Evolutionary conservation across 2,329 filamentous ascomycete genomes (phyloP).

Genomic region (Phyllosticta citribraziliensis): DNA sequence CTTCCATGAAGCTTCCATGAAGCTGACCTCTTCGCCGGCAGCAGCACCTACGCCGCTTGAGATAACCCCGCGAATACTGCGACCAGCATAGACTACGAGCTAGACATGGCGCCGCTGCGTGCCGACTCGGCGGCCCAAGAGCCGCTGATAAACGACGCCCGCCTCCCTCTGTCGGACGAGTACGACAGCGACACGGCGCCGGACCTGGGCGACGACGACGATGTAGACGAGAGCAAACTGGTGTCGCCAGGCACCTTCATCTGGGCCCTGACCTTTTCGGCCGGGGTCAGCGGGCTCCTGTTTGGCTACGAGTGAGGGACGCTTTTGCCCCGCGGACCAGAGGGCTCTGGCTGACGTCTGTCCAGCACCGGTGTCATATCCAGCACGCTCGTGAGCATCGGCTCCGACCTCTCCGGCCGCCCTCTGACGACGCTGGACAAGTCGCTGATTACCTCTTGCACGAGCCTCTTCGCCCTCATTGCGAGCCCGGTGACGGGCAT

Average conservation of each 20-base stretch:
- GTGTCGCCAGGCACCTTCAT: conserved; percentile 34
- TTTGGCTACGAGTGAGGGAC: conserved; percentile 49
- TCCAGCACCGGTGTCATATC: conserved; percentile 50
- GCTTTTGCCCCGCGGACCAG: not conserved
- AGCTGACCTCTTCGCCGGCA: not conserved
- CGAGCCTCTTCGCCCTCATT: conserved; percentile 47
- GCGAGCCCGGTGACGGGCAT: conserved; percentile 46
- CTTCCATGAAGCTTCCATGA: too few species aligned
- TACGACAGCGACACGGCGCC: conserved; percentile 8
- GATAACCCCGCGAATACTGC: not conserved
- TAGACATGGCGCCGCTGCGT: conserved; percentile 5
- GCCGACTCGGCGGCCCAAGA: conserved; percentile 4
- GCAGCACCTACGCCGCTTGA: not conserved
- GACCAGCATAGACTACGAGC: not conserved
- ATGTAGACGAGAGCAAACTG: conserved; percentile 23
- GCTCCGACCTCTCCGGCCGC: conserved; percentile 42
- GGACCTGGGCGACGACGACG: conserved; percentile 12
- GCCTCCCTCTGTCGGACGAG: not conserved
- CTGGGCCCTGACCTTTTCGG: conserved; percentile 47
- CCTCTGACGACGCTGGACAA: conserved; percentile 46
- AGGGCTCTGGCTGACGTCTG: not conserved
- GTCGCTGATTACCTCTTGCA: conserved; percentile 48
- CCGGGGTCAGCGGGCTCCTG: conserved; percentile 47
- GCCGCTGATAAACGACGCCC: conserved; percentile 6
- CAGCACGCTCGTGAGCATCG: conserved; percentile 48